These are phyloP conservation scores for Trichoderma pleuroti DNA, from an alignment of 2,329 filamentous ascomycete species.

Conservation along the genomic window DNA sequence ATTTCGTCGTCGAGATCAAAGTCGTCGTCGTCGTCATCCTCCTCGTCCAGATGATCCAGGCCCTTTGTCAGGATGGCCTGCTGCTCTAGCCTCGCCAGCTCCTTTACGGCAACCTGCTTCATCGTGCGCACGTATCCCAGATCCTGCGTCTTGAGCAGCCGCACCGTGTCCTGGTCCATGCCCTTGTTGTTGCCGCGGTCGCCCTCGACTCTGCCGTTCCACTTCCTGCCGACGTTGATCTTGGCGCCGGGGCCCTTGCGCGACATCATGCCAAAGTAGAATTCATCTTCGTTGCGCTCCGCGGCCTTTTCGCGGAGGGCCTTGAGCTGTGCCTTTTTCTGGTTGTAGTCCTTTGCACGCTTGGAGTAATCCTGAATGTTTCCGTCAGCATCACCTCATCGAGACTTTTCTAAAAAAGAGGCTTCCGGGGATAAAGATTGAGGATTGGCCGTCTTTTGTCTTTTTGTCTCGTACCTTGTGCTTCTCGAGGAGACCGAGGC, in stretches of 20 bases:
- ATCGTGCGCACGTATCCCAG: constrained; percentile 61
- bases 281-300: constrained; percentile 69
- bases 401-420: not conserved
- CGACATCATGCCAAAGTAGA: constrained; percentile 68
- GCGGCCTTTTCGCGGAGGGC: constrained; percentile 58
- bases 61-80: constrained; percentile 45
- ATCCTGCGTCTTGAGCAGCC: constrained; percentile 67
- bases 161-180: constrained; percentile 54
- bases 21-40: constrained; percentile 32
- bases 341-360: constrained; percentile 62
- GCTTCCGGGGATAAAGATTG: not conserved
- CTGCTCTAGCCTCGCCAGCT: constrained; percentile 54
- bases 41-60: constrained; percentile 35
- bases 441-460: not conserved
- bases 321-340: constrained; percentile 60
- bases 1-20: constrained; percentile 35
- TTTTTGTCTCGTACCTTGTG: constrained; percentile 62
- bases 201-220: constrained; percentile 54
- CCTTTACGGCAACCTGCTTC: constrained; percentile 56
- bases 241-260: constrained; percentile 53
- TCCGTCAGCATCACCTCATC: not conserved
- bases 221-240: constrained; percentile 48
- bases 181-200: constrained; percentile 57
- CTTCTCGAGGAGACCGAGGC: constrained; percentile 92
- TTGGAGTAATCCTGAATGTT: constrained; percentile 57